phyloP scores from a whole-genome alignment of 2,329 filamentous ascomycete genomes.

The Arachnopeziza araneosa region DNA sequence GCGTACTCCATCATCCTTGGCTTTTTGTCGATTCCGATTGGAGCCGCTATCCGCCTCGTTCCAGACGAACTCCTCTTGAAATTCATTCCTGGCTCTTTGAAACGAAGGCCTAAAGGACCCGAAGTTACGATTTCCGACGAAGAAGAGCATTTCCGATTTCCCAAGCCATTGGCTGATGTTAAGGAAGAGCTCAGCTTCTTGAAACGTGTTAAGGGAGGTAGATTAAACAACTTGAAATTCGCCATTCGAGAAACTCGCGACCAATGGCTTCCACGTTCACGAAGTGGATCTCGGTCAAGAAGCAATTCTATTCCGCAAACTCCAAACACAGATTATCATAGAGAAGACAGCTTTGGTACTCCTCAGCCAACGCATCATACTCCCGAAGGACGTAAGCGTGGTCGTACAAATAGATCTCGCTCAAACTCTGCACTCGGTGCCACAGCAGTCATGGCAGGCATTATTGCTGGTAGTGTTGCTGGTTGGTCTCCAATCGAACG shows the following conservation, averaged over 20 bases:
- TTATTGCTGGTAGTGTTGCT: slow-evolving; percentile 70
- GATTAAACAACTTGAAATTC: slow-evolving; percentile 75
- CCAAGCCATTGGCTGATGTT: slow-evolving; percentile 66
- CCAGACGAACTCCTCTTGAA: slow-evolving; percentile 53
- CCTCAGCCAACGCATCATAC: slow-evolving; percentile 38
- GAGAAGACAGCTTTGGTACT: slow-evolving; percentile 44
- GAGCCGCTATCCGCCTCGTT: slow-evolving; percentile 72
- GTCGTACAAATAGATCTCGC: slow-evolving; percentile 59
- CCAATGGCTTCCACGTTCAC: slow-evolving; percentile 55
- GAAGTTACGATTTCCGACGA: slow-evolving; percentile 58
- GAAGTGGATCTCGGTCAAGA: slow-evolving; percentile 57
- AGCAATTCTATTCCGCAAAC: slow-evolving; percentile 64
- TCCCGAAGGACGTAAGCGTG: slow-evolving; percentile 58
- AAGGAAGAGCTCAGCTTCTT: slow-evolving; percentile 77
- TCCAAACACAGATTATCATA: slow-evolving; percentile 44
- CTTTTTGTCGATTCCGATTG: slow-evolving; percentile 78
- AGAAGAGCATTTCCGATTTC: slow-evolving; percentile 61
- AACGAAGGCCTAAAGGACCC: slow-evolving; percentile 26
- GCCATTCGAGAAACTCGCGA: slow-evolving; percentile 71
- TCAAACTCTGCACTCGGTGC: slow-evolving; percentile 66
- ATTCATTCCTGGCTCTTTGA: slow-evolving; percentile 27
- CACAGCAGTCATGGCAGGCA: slow-evolving; percentile 76
- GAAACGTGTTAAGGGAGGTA: slow-evolving; percentile 73
- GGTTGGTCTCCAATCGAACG: slow-evolving; percentile 74
- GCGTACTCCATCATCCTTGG: slow-evolving; percentile 80